Conservation (phyloP, 2,329 filamentous ascomycete genomes). For the Thielaviopsis musarum region DNA sequence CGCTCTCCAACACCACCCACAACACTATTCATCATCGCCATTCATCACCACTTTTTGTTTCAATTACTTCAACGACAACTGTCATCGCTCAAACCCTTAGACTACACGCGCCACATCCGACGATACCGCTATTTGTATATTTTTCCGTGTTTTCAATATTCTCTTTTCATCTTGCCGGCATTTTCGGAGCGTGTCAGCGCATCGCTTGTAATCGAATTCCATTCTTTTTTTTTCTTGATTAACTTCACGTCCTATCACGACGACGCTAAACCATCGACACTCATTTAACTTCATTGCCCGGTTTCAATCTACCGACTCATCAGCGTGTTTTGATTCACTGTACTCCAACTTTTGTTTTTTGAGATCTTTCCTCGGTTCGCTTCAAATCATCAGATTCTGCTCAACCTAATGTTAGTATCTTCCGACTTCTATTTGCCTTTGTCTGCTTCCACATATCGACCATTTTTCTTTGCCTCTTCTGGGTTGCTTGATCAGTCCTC, state of each 20-base stretch:
- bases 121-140: not conserved
- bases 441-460: not conserved
- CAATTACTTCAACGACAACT: not conserved
- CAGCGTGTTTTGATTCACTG: not conserved
- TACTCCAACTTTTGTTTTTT: not conserved
- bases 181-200: not conserved
- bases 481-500: not conserved
- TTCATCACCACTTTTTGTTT: not conserved
- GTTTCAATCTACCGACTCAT: not conserved
- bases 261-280: not conserved
- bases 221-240: not conserved
- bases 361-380: not conserved
- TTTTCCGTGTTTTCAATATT: not conserved
- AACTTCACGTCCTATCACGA: not conserved
- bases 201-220: not conserved
- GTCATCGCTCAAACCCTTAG: not conserved
- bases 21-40: not conserved
- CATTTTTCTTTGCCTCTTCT: not conserved
- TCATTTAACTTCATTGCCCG: not conserved
- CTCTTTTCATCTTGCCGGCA: not conserved
- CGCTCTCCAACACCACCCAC: not conserved
- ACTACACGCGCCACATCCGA: not conserved
- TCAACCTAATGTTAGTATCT: not conserved
- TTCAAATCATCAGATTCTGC: not conserved
- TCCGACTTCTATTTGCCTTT: not conserved